Evolutionary conservation across 345 rosid species (phyloP), one percentile per base, ranked within the genome.

Genomic region (Melastoma malabathricum): DNA sequence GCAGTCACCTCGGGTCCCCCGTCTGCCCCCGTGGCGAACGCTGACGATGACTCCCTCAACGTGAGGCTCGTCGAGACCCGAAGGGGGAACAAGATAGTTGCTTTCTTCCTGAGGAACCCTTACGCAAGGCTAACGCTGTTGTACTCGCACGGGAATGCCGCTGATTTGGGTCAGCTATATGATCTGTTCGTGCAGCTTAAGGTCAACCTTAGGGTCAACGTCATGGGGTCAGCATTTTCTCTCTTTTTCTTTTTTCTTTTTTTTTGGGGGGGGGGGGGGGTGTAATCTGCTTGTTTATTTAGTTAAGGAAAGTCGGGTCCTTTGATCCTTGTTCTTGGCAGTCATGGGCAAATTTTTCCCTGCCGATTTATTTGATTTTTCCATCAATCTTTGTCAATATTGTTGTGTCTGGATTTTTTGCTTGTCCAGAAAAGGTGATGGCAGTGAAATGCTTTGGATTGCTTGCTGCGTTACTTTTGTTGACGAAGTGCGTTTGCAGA

Each of bases 101-200:
- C 92, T 18, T 93, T 93, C 56, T 93, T 82, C 68, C 57, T 93
- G 22, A 84, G 47, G 64, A 93, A 81, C 71, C 90, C 97, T 0
- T 78, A 70, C 67, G 97, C 99, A 12, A 77, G 92, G 54, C 97
- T 93, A 64, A 93, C 99, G 45, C 65, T 93, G 60, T 79, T 93
- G 0, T 93, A 93, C 62, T 93, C 99, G 6, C 99, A 88, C 67
- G 97, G 99, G 47, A 93, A 93, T 72, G 99, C 99, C 14, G 95
- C 99, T 46, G 99, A 92, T 77, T 83, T 92, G 61, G 99, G 97
- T 47, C 99, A 93, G 72, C 95, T 93, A 63, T 85, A 88, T 48
- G 97, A 88, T 70, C 95, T 93, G 79, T 93, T 93, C 34, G 82
- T 85, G 17, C 99, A 88, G 78, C 95, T 93, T 64, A 85, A 85